Base-by-base conservation (phyloP, 2,329 filamentous ascomycete species). In the Plectosphaerella cucumerina region DNA sequence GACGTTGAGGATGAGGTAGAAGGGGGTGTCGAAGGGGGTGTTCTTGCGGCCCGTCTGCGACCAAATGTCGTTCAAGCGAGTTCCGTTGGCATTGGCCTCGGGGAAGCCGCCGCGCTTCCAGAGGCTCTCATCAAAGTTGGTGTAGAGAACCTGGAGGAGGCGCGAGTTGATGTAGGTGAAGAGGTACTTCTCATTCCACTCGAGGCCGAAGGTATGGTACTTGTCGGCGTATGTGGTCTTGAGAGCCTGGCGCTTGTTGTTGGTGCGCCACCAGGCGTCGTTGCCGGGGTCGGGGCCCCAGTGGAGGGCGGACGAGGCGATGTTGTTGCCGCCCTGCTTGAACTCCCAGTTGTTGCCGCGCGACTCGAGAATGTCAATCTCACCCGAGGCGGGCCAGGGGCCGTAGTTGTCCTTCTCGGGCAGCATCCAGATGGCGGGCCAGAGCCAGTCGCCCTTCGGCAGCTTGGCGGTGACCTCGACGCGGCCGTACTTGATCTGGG, bases 371-470 rank as follows among this genome's bases (percentile, higher is more conserved):
- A 95, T 89, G 65, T 95, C 90, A 48, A 95, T 94, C 69, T 64
- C 85, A 52, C 84, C 85, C 52, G 73, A 72, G 21, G 74, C 70
- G 1, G 90, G 90, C 90, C 90, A 95, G 1, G 77, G 61, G 1
- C 90, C 90, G 64, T 94, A 95, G 1, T 74, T 84, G 49, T 84
- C 76, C 42, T 85, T 75, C 44, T 82, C 82, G 1, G 90, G 90
- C 74, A 94, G 75, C 87, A 95, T 89, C 87, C 88, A 92, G 61
- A 95, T 93, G n/a, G 89, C 89, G 2, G 90, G 90, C 90, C 90
- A 94, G 11, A 95, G 77, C 90, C 90, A 94, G 70, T 94, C 89
- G 49, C 90, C 90, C 45, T 74, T 68, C 5, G 90, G 89, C 23
- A 94, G 71, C 68, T 86, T 86, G 22, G 90, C 90, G 2, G 79